A percentile compares a stretch with the other conserved stretches of the same genome.
Conservation (phyloP, 1,139 yeast genomes). For the Protomyces gravidus region DNA sequence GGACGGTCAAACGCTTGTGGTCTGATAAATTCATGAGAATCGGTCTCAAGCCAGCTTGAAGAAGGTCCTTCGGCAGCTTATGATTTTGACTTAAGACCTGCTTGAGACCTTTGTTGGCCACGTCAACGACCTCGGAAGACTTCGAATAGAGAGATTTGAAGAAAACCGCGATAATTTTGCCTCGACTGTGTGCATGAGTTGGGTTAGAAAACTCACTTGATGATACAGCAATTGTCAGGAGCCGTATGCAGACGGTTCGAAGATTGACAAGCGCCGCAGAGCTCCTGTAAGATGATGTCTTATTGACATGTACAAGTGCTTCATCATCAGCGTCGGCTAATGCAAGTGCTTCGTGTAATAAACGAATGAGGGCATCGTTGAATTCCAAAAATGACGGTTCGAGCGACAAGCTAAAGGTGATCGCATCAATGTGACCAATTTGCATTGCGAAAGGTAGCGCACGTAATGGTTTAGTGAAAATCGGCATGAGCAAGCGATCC, state of each 20-base stretch:
- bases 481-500: slow-evolving; percentile 77
- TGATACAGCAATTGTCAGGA: slow-evolving; percentile 77
- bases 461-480: slow-evolving; percentile 91
- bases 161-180: slow-evolving; percentile 84
- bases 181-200: slow-evolving; percentile 76
- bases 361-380: slow-evolving; percentile 79
- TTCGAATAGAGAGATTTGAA: slow-evolving; percentile 87
- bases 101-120: slow-evolving; percentile 84
- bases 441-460: slow-evolving; percentile 99
- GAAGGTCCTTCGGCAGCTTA: slow-evolving; percentile 82
- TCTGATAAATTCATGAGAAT: slow-evolving; percentile 93
- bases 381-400: slow-evolving; percentile 78
- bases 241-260: slow-evolving; percentile 80
- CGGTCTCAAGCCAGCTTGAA: slow-evolving; percentile 91
- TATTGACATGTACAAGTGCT: slow-evolving; percentile 79
- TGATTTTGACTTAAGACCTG: slow-evolving; percentile 80
- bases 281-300: slow-evolving; percentile 79
- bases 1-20: slow-evolving; percentile 80
- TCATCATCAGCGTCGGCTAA: slow-evolving; percentile 97
- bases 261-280: slow-evolving; percentile 80
- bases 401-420: slow-evolving; percentile 77
- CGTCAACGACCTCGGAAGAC: slow-evolving; percentile 82
- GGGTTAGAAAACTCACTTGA: slow-evolving; percentile 58
- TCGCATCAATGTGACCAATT: slow-evolving; percentile 95
- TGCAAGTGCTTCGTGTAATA: slow-evolving; percentile 84